Conservation (phyloP, 2,329 filamentous ascomycete genomes). For the Endothia cerciana region DNA sequence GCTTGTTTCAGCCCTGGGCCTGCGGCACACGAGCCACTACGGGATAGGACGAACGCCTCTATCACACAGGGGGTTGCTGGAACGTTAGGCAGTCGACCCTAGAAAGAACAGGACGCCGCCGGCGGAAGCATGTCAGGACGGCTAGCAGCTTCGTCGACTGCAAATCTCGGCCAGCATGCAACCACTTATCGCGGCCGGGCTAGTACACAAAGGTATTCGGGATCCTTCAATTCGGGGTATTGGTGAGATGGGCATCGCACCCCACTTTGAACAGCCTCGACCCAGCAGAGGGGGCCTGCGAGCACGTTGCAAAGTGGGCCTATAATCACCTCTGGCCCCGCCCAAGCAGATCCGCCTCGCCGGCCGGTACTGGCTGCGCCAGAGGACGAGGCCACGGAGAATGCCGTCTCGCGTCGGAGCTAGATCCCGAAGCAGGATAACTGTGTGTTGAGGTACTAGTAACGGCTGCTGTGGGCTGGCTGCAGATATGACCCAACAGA, state of each 20-base stretch:
- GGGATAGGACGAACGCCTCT: background rate
- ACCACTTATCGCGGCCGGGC: too few species aligned
- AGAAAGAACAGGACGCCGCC: too few species aligned
- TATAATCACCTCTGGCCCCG: background rate
- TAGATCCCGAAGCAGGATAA: too few species aligned
- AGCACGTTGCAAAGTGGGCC: background rate
- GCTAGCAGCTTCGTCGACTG: too few species aligned
- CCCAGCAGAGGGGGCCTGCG: background rate
- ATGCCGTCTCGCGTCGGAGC: background rate
- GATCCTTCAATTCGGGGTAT: background rate
- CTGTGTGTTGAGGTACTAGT: conserved; percentile 2
- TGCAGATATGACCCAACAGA: too few species aligned
- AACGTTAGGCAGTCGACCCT: background rate
- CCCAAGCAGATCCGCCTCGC: background rate
- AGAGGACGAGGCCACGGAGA: background rate
- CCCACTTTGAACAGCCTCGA: background rate
- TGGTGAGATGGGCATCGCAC: background rate
- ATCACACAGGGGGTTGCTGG: background rate
- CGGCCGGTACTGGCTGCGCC: too few species aligned
- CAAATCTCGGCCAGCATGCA: too few species aligned
- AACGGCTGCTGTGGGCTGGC: background rate
- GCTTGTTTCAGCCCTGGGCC: background rate
- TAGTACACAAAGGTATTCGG: background rate
- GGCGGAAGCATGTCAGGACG: too few species aligned
- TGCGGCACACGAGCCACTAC: background rate